Conservation (phyloP, 1,284 basidiomycete species). For the Porodaedalea pini region DNA sequence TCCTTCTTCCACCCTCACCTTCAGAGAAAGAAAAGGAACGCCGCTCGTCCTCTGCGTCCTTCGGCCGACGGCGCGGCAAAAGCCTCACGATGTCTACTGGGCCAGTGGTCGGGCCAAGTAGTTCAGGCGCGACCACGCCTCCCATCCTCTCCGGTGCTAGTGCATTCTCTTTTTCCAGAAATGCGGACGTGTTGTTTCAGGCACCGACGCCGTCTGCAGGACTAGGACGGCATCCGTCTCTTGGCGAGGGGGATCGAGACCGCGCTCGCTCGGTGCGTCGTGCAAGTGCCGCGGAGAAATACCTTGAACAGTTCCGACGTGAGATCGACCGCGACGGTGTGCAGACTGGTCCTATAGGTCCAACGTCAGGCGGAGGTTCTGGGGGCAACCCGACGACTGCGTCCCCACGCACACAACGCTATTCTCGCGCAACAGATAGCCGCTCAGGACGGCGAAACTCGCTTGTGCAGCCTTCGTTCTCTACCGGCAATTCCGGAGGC, state of each 20-base stretch:
- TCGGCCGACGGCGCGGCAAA: slow-evolving; percentile 40
- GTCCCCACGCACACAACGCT: slow-evolving; percentile 11
- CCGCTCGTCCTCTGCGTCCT: slow-evolving; percentile 19
- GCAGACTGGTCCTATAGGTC: no score
- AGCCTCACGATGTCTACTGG: slow-evolving; percentile 30
- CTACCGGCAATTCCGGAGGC: neutral
- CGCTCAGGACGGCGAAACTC: slow-evolving; percentile 5
- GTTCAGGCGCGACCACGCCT: slow-evolving; percentile 12
- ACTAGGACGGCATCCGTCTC: slow-evolving; percentile 25
- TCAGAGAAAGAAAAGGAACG: slow-evolving; percentile 19
- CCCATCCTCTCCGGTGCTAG: slow-evolving; percentile 6
- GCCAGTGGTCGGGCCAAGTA: neutral
- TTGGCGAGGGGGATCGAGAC: slow-evolving; percentile 14
- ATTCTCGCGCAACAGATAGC: neutral
- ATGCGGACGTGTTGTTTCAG: slow-evolving; percentile 4
- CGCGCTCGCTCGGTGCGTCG: slow-evolving; percentile 20
- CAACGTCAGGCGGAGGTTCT: neutral
- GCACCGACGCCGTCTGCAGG: slow-evolving; percentile 19
- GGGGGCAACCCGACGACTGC: neutral
- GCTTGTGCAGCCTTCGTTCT: slow-evolving; percentile 2
- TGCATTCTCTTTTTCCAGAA: neutral
- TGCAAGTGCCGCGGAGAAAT: slow-evolving; percentile 35
- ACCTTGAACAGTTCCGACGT: slow-evolving; percentile 33
- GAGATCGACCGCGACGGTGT: slow-evolving; percentile 16
- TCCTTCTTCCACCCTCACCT: slow-evolving; percentile 46